Conservation (phyloP, 495 filamentous ascomycete genomes). For the Cercophora sp. region DNA sequence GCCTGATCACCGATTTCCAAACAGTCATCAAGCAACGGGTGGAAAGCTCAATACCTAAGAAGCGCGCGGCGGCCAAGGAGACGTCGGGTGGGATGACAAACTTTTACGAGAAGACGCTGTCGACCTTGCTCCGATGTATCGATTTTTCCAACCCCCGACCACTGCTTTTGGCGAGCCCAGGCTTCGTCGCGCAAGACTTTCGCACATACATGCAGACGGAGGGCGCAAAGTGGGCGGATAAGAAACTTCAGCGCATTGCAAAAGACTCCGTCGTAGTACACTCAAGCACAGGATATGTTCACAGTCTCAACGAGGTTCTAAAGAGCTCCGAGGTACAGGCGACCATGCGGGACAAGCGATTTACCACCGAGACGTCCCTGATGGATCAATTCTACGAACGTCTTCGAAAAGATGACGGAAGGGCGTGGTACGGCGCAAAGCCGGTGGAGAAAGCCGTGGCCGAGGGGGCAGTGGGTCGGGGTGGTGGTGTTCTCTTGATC, state of each 20-base stretch:
- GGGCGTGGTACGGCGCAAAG: constrained; percentile 84
- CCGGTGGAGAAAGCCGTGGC: constrained; percentile 84
- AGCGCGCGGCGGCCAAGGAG: constrained; percentile 58
- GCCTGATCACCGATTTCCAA: constrained; percentile 85
- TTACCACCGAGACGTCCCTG: constrained; percentile 73
- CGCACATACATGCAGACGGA: constrained; percentile 72
- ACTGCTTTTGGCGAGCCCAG: constrained; percentile 83
- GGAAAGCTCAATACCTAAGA: constrained; percentile 78
- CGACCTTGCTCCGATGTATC: constrained; percentile 71
- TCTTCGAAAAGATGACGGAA: constrained; percentile 78
- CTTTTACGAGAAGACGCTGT: constrained; percentile 76
- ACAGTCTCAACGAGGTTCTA: constrained; percentile 81
- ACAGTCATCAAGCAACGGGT: constrained; percentile 84
- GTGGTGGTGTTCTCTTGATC: constrained; percentile 79
- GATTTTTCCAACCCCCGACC: constrained; percentile 68
- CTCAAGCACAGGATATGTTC: constrained; percentile 76
- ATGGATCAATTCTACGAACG: constrained; percentile 84
- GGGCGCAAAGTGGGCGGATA: constrained; percentile 64
- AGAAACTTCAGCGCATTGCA: constrained; percentile 52
- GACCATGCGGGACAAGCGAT: constrained; percentile 78
- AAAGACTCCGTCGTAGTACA: constrained; percentile 73
- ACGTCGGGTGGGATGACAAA: constrained; percentile 72
- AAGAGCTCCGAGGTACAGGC: constrained; percentile 70
- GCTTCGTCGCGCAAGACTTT: constrained; percentile 79
- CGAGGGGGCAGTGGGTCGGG: constrained; percentile 83